These are phyloP conservation scores for Pinus albicaulis DNA, from an alignment of 75 land plant genomes.

Conservation along the genomic window DNA sequence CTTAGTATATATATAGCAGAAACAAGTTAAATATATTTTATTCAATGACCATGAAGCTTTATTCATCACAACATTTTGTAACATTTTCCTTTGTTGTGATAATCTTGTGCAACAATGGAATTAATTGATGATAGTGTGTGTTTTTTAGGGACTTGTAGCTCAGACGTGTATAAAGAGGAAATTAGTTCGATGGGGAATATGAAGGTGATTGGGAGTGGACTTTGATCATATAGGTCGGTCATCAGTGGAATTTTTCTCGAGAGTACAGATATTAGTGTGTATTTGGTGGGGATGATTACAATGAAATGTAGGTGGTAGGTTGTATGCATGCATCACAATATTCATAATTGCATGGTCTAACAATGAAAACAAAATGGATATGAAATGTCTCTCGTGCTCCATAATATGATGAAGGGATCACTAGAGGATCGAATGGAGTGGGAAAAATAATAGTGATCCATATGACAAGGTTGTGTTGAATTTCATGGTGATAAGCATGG, in stretches of 20 bases:
- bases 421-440: too few species aligned
- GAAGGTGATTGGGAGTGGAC: not conserved
- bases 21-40: too few species aligned
- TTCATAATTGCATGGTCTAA: not conserved
- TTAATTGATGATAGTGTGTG: not conserved
- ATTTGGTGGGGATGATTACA: not conserved
- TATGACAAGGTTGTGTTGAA: too few species aligned
- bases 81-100: not conserved
- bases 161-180: too few species aligned
- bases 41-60: not conserved
- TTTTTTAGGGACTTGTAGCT: not conserved
- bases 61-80: too few species aligned
- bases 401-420: too few species aligned
- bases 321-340: slow-evolving; percentile 1
- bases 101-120: not conserved
- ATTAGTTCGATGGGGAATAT: not conserved
- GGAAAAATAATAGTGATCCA: too few species aligned
- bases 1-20: too few species aligned
- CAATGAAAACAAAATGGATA: not conserved
- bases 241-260: not conserved
- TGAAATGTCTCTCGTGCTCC: not conserved
- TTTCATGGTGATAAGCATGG: too few species aligned
- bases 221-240: not conserved
- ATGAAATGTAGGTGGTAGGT: not conserved
- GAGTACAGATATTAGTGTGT: not conserved